A percentile compares a stretch with the other conserved stretches of the same genome.
These are phyloP conservation scores for Parafenestella ontariensis DNA, from an alignment of 2,329 filamentous ascomycete species.

Conservation along the genomic window DNA sequence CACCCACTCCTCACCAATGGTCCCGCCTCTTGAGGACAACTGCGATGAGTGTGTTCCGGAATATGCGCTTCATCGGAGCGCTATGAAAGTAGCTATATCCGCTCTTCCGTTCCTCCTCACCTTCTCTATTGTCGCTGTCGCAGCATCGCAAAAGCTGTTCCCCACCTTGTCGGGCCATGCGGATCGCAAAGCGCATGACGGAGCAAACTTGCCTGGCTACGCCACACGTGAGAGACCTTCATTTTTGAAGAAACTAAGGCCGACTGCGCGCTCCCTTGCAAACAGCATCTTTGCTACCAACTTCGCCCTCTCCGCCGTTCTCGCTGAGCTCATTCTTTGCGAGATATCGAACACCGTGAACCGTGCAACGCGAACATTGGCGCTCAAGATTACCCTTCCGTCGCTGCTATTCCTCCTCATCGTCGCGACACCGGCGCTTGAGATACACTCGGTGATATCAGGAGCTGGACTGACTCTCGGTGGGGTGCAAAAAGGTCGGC, in stretches of 20 bases:
- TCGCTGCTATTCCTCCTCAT: conserved; percentile 75
- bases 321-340: conserved; percentile 81
- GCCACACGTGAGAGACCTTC: conserved; percentile 31
- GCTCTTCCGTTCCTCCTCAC: conserved; percentile 73
- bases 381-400: conserved; percentile 73
- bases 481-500: conserved; percentile 63
- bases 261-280: conserved; percentile 52
- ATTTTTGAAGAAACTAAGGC: conserved; percentile 48
- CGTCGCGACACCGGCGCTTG: conserved; percentile 77
- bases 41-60: conserved; percentile 68
- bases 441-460: conserved; percentile 71
- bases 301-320: conserved; percentile 76
- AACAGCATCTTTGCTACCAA: conserved; percentile 77
- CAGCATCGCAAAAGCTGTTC: conserved; percentile 73
- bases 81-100: conserved; percentile 65
- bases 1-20: conserved; percentile 30
- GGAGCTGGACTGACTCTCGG: conserved; percentile 68
- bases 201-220: conserved; percentile 63
- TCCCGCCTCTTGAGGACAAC: conserved; percentile 50
- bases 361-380: conserved; percentile 69
- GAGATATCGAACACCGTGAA: conserved; percentile 82
- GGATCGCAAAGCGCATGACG: conserved; percentile 66
- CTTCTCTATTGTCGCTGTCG: conserved; percentile 67
- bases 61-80: conserved; percentile 50
- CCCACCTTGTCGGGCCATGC: conserved; percentile 69